These are phyloP conservation scores for Coniferiporia weirii DNA, from an alignment of 1,284 basidiomycete genomes.

Conservation along the genomic window DNA sequence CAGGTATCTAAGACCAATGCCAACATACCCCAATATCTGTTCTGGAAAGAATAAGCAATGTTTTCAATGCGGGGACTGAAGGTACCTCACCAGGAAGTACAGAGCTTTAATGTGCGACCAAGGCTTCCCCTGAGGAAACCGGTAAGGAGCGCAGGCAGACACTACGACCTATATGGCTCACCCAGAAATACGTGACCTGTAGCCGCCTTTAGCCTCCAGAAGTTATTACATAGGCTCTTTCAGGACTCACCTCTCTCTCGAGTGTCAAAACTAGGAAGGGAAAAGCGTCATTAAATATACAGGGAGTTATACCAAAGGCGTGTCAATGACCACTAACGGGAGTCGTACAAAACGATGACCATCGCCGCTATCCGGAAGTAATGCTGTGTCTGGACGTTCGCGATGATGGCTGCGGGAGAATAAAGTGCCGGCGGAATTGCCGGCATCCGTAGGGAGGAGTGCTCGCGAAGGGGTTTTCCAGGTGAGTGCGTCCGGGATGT, in stretches of 20 bases:
- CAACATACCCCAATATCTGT: slow-evolving; percentile 3
- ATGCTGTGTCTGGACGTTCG: slow-evolving; percentile 1
- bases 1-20: not conserved
- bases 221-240: not conserved
- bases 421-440: not conserved
- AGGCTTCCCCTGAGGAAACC: not conserved
- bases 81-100: not conserved
- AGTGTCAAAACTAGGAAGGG: not conserved
- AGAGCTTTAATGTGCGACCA: not conserved
- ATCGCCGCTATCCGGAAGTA: slow-evolving; percentile 1
- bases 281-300: not conserved
- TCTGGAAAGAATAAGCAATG: not conserved
- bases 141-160: not conserved
- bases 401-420: not conserved
- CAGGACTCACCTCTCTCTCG: slow-evolving; percentile 2
- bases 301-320: not conserved
- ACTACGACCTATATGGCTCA: not conserved
- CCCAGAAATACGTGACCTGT: slow-evolving; percentile 4
- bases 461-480: too few relatives aligned
- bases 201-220: not conserved
- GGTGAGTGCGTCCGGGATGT: too few relatives aligned
- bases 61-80: not conserved
- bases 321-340: not conserved
- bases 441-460: not conserved
- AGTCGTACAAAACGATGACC: slow-evolving; percentile 3